Conservation (phyloP, 352 stramenopile genomes). For the Albugo laibachii region DNA sequence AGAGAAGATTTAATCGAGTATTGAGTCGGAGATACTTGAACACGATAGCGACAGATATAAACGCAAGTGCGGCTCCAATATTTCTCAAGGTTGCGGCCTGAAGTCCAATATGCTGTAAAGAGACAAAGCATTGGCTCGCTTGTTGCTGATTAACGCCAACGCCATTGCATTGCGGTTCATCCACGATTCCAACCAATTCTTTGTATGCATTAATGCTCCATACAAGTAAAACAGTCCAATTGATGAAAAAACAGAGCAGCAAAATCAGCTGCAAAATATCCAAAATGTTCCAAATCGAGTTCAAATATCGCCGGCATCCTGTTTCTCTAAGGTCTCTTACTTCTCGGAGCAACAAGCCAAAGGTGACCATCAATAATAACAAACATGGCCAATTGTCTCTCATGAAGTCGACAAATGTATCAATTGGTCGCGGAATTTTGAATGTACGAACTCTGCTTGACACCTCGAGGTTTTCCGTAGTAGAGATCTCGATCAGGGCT, state of each 20-base stretch:
- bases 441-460: constrained; percentile 50
- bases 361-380: constrained; percentile 25
- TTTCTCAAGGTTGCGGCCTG: constrained; percentile 30
- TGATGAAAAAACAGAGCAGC: constrained; percentile 34
- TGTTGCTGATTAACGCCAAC: constrained; percentile 20
- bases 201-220: constrained; percentile 25
- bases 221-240: constrained; percentile 35
- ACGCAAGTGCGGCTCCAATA: constrained; percentile 25
- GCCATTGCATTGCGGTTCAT: constrained; percentile 20
- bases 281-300: constrained; percentile 63
- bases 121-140: constrained; percentile 29
- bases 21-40: constrained; percentile 72
- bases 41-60: constrained; percentile 56
- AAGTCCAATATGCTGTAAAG: constrained; percentile 30
- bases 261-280: constrained; percentile 53
- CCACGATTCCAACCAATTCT: constrained; percentile 25
- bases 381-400: constrained; percentile 36
- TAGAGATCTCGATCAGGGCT: constrained; percentile 50
- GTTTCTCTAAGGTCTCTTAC: constrained; percentile 24
- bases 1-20: constrained; percentile 55
- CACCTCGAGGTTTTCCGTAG: constrained; percentile 61
- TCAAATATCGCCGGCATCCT: constrained; percentile 34
- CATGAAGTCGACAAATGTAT: constrained; percentile 18
- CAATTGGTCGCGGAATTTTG: constrained; percentile 35
- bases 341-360: constrained; percentile 32